phyloP scores from a whole-genome alignment of 177 flowering plant species.

The Tripterygium wilfordii region DNA sequence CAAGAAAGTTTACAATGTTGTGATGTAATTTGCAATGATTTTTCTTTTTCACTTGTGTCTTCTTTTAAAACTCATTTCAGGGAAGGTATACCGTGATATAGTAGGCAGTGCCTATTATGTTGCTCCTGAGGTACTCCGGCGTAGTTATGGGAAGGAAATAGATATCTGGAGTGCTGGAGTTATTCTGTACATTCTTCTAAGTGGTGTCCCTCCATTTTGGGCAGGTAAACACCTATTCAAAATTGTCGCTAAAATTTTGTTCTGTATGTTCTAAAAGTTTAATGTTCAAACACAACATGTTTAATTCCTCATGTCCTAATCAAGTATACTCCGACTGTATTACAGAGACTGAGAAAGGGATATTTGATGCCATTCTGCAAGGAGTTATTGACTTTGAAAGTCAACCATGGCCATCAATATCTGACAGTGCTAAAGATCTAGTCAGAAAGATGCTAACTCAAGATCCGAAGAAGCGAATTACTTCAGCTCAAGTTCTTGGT shows the following conservation, averaged over 20 bases:
- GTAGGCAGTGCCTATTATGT: conserved; percentile 74
- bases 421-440: conserved; percentile 59
- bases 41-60: no score
- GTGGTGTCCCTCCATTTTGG: conserved; percentile 71
- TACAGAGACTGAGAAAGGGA: conserved; percentile 61
- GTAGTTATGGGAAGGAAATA: conserved; percentile 62
- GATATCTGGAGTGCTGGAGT: conserved; percentile 74
- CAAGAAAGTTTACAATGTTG: no score
- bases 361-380: conserved; percentile 55
- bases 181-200: conserved; percentile 56
- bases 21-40: no score
- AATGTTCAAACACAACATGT: not conserved
- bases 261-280: not conserved
- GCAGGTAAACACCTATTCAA: conserved; percentile 32
- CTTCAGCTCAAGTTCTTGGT: conserved; percentile 63
- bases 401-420: conserved; percentile 65
- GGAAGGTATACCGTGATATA: conserved; percentile 52
- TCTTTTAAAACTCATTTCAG: conserved; percentile 22
- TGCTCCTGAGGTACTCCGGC: conserved; percentile 60
- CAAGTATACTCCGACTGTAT: not conserved
- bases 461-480: conserved; percentile 55
- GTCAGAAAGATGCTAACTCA: conserved; percentile 54
- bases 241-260: not conserved
- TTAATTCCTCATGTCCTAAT: not conserved
- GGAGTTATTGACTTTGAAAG: conserved; percentile 55